phyloP scores from a whole-genome alignment of 2,329 filamentous ascomycete species.

The Moelleriella libera region DNA sequence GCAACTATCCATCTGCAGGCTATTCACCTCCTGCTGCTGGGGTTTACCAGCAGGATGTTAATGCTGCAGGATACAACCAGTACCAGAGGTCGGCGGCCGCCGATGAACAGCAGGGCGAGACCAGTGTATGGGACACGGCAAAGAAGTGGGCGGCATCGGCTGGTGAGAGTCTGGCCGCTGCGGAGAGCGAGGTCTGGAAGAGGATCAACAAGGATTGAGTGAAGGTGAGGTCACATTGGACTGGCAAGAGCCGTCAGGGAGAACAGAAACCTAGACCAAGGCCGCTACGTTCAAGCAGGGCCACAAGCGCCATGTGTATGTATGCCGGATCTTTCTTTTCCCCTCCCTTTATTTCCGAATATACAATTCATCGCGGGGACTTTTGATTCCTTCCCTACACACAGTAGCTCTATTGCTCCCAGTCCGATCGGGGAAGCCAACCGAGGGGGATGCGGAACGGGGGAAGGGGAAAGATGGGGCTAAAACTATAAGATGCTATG shows the following conservation, averaged over 20 bases:
- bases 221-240: neutral
- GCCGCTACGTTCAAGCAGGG: neutral
- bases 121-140: conserved; percentile 39
- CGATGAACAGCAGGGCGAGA: conserved; percentile 15
- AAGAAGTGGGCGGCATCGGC: conserved; percentile 44
- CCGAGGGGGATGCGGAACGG: no score
- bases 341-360: no score
- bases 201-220: conserved; percentile 41
- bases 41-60: conserved; percentile 37
- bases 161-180: conserved; percentile 41
- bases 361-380: no score
- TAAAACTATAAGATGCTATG: no score
- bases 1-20: conserved; percentile 12
- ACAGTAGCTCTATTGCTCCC: no score
- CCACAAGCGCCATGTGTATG: neutral
- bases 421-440: no score
- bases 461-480: no score
- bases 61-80: conserved; percentile 35
- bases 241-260: neutral
- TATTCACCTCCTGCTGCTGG: conserved; percentile 33
- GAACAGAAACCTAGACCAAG: neutral
- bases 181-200: conserved; percentile 49
- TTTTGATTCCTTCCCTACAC: no score
- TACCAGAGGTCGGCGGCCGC: conserved; percentile 28
- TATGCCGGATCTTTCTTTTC: no score